Evolutionary conservation across 2,329 filamentous ascomycete species (phyloP), one percentile per base, ranked within the genome.

Genomic region (Grosmannia huntii): DNA sequence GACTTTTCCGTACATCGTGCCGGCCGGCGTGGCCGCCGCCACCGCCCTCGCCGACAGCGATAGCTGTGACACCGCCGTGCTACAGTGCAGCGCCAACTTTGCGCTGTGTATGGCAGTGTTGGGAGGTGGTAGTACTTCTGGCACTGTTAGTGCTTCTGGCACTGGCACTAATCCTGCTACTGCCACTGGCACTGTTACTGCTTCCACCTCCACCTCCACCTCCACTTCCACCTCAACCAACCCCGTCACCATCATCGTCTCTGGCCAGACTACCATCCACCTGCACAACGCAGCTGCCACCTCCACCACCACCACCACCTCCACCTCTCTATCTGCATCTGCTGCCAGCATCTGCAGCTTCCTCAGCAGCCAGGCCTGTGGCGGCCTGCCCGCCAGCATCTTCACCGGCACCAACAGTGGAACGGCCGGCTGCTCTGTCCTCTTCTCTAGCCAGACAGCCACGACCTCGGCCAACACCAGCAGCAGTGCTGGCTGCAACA

Each of bases 161-260:
- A 10, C 36, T 16, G 36, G 2, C 36, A 38, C 36, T 10, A 9
- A 2, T 33, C 5, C 4, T 10, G 31, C 31, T 10, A 6, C 31
- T 21, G 7, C 41, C 7, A 3, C 16, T 16, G n/a, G 4, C 19
- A 49, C 46, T 19, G 10, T 10, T 21, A 7, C 25, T 10, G 19
- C 33, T 0, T 2, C 53, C 14, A 38, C 36, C 5, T 16, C 36
- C 36, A 9, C 12, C 14, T 1, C 10, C 53, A 46, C 25, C 21
- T 25, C 16, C 53, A 7, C 16, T 21, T 5, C 21, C 6, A 36
- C 33, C 50, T 5, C 25, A 33, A 53, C 33, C 28, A 79, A 76
- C 59, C 77, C 71, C 23, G 80, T 84, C 21, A 84, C 81, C 1
- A 75, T 84, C 53, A 72, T 76, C 57, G 79, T 82, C 1, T 78